Evolutionary conservation across 441 rosid species (phyloP), one percentile per base, ranked within the genome.

Genomic region (Croton setiger): DNA sequence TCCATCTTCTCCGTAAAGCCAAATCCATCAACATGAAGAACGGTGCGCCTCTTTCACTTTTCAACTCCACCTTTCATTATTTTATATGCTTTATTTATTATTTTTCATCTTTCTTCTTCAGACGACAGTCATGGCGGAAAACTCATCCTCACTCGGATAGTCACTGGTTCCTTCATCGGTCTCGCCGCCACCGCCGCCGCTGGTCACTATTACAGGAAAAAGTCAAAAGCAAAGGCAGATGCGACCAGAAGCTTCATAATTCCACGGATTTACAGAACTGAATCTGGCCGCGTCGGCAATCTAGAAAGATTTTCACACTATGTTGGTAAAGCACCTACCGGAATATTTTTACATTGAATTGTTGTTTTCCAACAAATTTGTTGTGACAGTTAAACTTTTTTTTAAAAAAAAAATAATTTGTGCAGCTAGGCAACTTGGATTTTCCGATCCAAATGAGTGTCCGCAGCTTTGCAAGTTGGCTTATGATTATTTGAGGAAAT

Each of bases 381-480:
- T 27, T 27, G 31, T 27, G 31, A 27, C 31, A n/a, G n/a, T 27
- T 27, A n/a, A n/a, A n/a, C n/a, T 27, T 27, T 27, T 27, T 27
- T 27, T 17, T 0, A n/a, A n/a, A n/a, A n/a, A n/a, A n/a, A n/a
- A n/a, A n/a, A n/a, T n/a, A n/a, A n/a, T 4, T 21, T 0, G 4
- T 72, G 81, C 76, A 91, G 98, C 90, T 1, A 82, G 97, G 68
- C 98, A 89, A 64, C 41, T 91, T 75, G 96, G 97, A 39, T 83
- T 91, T 54, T 71, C 47, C 57, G 94, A 93, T 67, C 84, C 85
- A 71, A 70, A 65, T 43, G 90, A 91, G 65, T 86, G 88, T 51
- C 93, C 96, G 1, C 83, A 76, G 74, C 82, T 93, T 0, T 79
- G 89, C 87, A 86, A 82, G 60, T 72, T 91, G 63, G 97, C 93